Base-by-base conservation (phyloP, 805 yeast species). In the Wickerhamiella shivajii region DNA sequence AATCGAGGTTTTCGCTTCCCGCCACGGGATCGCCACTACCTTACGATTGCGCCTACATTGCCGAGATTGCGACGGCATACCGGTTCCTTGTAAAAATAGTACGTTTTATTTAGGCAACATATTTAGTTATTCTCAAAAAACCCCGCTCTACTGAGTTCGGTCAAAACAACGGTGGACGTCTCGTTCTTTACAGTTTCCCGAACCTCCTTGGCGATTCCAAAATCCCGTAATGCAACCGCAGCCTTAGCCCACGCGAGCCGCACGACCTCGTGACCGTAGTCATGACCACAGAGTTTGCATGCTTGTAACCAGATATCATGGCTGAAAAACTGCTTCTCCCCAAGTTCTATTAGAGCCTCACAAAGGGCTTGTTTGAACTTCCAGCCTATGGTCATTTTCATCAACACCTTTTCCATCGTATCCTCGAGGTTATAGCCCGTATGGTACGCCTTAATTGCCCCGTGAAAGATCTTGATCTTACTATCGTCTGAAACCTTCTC, bases 351-450 rank as follows among this genome's bases (percentile, higher is more conserved):
- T 18, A 68, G 51, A 7, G 60, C 56, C 32, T 68, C 72, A 41
- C 59, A 63, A 13, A 57, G 54, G 1, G 63, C 60, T 2, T 64
- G 38, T 42, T 71, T 70, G 2, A 75, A 61, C 43, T 77, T 64
- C 87, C 87, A 77, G 1, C 80, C 67, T 32, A 58, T 56, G 1
- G 59, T 33, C 21, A 50, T 29, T 34, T 49, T 39, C 18, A 43
- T 46, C 49, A 51, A 55, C 50, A 62, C 43, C 3, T 37, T 28
- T 4, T 39, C 44, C 5, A 21, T 34, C 4, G 52, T 46, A 4
- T 41, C 41, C 3, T 40, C 34, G 16, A 44, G 46, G 1, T 43
- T 22, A 15, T 37, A 33, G 10, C 20, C 18, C 6, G 29, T 4
- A 6, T 31, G 21, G 22, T 34, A 42, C 13, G 42, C 28, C 7